phyloP scores from a whole-genome alignment of 768 basidiomycete genomes.

The Aureoboletus auriporus region DNA sequence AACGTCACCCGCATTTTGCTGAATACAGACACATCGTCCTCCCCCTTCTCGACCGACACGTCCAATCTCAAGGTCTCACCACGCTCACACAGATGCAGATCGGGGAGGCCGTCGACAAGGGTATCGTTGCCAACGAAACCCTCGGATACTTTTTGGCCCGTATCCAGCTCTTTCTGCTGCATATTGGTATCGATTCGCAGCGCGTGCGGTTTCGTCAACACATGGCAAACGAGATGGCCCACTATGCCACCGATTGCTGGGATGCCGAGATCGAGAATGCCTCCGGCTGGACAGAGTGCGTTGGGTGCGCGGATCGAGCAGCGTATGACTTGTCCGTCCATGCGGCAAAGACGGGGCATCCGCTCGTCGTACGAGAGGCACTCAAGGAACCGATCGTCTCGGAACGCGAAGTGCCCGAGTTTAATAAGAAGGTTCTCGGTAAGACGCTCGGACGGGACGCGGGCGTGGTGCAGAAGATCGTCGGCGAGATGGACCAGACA shows the following conservation, averaged over 20 bases:
- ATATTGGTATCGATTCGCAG: slow-evolving; percentile 83
- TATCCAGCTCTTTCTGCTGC: slow-evolving; percentile 83
- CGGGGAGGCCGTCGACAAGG: slow-evolving; percentile 84
- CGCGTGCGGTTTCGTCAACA: slow-evolving; percentile 95
- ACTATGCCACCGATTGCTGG: slow-evolving; percentile 99
- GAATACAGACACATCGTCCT: slow-evolving; percentile 77
- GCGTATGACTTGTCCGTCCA: slow-evolving; percentile 96
- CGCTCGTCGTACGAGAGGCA: slow-evolving; percentile 81
- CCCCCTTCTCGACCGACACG: slow-evolving; percentile 73
- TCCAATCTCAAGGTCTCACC: slow-evolving; percentile 75
- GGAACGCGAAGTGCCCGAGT: slow-evolving; percentile 73
- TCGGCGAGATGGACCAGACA: slow-evolving; percentile 65
- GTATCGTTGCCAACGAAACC: slow-evolving; percentile 93
- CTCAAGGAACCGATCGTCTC: slow-evolving; percentile 81
- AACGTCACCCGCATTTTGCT: slow-evolving; percentile 77
- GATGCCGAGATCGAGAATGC: slow-evolving; percentile 97
- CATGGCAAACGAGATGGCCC: slow-evolving; percentile 99
- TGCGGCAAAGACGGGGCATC: slow-evolving; percentile 74
- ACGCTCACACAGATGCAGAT: slow-evolving; percentile 63
- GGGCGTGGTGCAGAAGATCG: slow-evolving; percentile 55
- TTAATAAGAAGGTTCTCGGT: slow-evolving; percentile 86
- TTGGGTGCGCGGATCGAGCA: slow-evolving; percentile 97
- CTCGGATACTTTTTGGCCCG: slow-evolving; percentile 96
- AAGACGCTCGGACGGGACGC: slow-evolving; percentile 87
- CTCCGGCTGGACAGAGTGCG: slow-evolving; percentile 91